phyloP scores from a whole-genome alignment of 208 protist genomes.

The Leishmania amazonensis region DNA sequence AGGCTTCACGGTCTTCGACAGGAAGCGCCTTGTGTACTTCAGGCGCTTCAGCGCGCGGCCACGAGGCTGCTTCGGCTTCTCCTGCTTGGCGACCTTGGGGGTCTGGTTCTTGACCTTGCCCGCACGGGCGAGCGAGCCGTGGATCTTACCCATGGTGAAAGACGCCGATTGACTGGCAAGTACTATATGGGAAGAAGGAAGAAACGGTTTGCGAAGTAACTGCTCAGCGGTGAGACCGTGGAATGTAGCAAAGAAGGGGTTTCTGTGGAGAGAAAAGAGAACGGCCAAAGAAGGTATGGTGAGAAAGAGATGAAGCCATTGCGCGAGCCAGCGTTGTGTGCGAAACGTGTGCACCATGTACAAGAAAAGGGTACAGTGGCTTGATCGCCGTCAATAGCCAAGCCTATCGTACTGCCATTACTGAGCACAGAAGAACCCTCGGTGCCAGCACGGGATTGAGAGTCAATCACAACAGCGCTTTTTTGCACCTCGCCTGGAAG shows the following conservation, averaged over 20 bases:
- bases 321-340: not conserved
- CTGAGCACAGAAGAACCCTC: not conserved
- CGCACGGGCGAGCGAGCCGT: constrained; percentile 98
- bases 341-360: not conserved
- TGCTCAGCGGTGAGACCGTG: not conserved
- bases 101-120: constrained; percentile 99
- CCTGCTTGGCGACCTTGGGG: constrained; percentile 95
- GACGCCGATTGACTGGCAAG: not conserved
- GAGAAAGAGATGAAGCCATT: constrained; percentile 6
- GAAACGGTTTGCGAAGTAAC: not conserved
- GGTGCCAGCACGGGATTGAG: not conserved
- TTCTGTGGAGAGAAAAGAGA: not conserved
- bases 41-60: constrained; percentile 97
- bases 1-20: constrained; percentile 92
- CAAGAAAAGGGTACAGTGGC: not conserved
- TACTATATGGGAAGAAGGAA: constrained; percentile 9
- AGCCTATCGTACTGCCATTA: not conserved
- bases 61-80: constrained; percentile 95
- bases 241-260: constrained; percentile 23
- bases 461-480: not conserved
- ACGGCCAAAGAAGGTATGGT: constrained; percentile 96
- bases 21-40: constrained; percentile 98
- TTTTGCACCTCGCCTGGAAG: not conserved
- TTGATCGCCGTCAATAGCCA: not conserved
- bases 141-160: constrained; percentile 96